Base-by-base conservation (phyloP, 805 yeast species). In the Barnettozyma vustinii region DNA sequence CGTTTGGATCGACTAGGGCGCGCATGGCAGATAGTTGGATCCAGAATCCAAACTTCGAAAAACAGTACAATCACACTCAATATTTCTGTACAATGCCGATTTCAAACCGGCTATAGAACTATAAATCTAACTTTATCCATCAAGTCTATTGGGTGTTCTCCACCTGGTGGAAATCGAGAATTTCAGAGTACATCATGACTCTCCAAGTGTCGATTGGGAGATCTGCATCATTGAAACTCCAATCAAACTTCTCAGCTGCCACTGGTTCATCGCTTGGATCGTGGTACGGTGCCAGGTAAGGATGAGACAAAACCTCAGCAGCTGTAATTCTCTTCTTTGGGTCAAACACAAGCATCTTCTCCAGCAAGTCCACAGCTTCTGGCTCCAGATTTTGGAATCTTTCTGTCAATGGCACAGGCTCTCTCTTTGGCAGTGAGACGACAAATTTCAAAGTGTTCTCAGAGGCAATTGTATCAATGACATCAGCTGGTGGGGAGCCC, bases 201-300 rank as follows among this genome's bases (percentile, higher is more conserved):
- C 96, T 83, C 99, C 99, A 92, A 13, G 97, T 89, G 62, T 94
- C 98, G 16, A 94, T 94, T 3, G 98, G 97, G 59, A 92, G 76
- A 68, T 92, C 99, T 0, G 97, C 98, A 59, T 95, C 98, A 66
- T 94, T 92, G 68, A 92, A 92, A 61, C 94, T 84, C 99, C 99
- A 94, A 69, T 94, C 99, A 61, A 94, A 94, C 65, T 85, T 86
- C 56, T 85, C 87, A 44, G 83, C 88, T 27, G 98, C 96, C 5
- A 80, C 85, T 1, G 99, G 99, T 70, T 94, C 99, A 69, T 94
- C 99, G 4, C 90, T 79, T 30, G 98, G 96, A 63, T 94, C 99
- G 66, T 94, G 99, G 68, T 92, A 94, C 12, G 96, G 96, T 25
- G 89, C 87, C 69, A 94, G 72, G 67, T 94, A 94, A 9, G 94